These are phyloP conservation scores for Viola odorata DNA, from an alignment of 345 rosid genomes.

Conservation along the genomic window DNA sequence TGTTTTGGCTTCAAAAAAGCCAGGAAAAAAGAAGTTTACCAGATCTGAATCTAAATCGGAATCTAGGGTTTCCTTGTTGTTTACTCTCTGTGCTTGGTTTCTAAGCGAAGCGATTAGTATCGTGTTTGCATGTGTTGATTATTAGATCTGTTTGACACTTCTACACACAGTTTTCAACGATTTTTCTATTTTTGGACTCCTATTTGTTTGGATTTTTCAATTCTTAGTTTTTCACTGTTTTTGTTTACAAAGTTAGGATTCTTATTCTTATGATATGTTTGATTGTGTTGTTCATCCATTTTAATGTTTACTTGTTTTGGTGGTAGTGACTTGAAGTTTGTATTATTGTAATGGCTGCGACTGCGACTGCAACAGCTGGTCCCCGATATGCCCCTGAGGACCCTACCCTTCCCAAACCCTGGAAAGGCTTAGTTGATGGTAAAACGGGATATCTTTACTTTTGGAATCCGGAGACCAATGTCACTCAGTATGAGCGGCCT, in stretches of 20 bases:
- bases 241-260: background rate
- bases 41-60: no score
- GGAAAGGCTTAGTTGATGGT: constrained; percentile 95
- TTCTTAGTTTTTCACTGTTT: background rate
- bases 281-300: no score
- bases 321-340: background rate
- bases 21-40: no score
- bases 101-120: no score
- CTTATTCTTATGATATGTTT: no score
- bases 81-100: no score
- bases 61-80: no score
- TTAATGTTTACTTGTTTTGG: background rate
- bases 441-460: constrained; percentile 82
- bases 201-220: background rate
- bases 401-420: constrained; percentile 90
- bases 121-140: no score
- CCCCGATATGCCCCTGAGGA: constrained; percentile 88
- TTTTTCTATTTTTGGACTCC: no score
- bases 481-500: constrained; percentile 91
- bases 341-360: constrained; percentile 35
- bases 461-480: constrained; percentile 97
- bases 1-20: no score
- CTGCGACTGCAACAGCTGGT: constrained; percentile 62
- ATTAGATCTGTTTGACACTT: no score
- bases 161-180: no score